Evolutionary conservation across 768 basidiomycete genomes (phyloP).

Genomic region (Mrakia hoshinonis): DNA sequence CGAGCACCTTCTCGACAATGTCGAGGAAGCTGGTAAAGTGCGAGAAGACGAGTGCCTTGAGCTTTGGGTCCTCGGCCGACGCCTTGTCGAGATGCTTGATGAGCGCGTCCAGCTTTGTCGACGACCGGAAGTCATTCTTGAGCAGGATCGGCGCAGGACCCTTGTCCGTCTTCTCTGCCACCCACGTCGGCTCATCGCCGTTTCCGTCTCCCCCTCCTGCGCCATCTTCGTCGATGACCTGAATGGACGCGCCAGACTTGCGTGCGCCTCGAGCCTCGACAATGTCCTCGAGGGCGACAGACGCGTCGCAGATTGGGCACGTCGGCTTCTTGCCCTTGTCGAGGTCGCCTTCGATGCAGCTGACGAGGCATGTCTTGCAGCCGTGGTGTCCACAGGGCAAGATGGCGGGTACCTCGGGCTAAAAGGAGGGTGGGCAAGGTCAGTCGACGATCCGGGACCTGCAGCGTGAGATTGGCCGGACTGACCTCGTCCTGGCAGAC

Average conservation of each 20-base stretch:
- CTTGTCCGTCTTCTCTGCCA: background rate
- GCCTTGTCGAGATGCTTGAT: conserved; percentile 58
- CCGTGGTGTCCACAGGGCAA: conserved; percentile 46
- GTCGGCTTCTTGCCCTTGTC: background rate
- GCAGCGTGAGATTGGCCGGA: background rate
- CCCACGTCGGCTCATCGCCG: background rate
- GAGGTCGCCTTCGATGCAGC: conserved; percentile 3
- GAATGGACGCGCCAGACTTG: conserved; percentile 26
- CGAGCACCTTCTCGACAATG: conserved; percentile 61
- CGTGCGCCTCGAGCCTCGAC: background rate
- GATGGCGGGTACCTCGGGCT: conserved; percentile 52
- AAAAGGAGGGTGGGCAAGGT: background rate
- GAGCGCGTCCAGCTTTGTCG: conserved; percentile 83
- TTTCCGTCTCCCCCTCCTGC: conserved; percentile 5
- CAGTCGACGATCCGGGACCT: background rate
- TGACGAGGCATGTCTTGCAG: conserved; percentile 1
- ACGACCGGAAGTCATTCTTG: conserved; percentile 75
- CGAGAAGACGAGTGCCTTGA: conserved; percentile 47
- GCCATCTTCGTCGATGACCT: conserved; percentile 29
- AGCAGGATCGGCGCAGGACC: conserved; percentile 50
- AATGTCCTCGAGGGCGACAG: background rate
- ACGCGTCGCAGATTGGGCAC: conserved; percentile 3
- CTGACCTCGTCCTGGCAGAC: conserved; percentile 58
- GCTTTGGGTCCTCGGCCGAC: conserved; percentile 50
- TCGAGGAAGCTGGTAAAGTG: conserved; percentile 55